Evolutionary conservation across 2,329 filamentous ascomycete species (phyloP).

Genomic region (Diaporthe eres): DNA sequence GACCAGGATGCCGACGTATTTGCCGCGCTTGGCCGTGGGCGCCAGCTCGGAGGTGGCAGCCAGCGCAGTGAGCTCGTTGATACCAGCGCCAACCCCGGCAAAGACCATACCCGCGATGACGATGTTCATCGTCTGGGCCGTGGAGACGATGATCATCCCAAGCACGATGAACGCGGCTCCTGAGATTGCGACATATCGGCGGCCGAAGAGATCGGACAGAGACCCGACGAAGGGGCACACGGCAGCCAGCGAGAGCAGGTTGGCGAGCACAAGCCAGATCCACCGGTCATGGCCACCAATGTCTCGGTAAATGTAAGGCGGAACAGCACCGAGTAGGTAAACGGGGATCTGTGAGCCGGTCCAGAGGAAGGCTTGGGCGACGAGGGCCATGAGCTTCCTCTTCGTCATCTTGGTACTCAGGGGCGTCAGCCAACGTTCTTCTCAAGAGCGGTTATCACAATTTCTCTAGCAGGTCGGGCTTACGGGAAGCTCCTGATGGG

Average conservation of each 20-base stretch:
- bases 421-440: not conserved
- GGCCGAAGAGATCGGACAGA: slow-evolving; percentile 74
- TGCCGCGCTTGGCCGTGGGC: slow-evolving; percentile 74
- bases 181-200: slow-evolving; percentile 69
- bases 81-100: slow-evolving; percentile 75
- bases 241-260: slow-evolving; percentile 69
- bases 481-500: slow-evolving; percentile 30
- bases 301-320: slow-evolving; percentile 70
- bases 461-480: not conserved
- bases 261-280: slow-evolving; percentile 71
- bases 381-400: slow-evolving; percentile 38
- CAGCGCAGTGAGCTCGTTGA: slow-evolving; percentile 78
- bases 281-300: slow-evolving; percentile 73
- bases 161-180: slow-evolving; percentile 68
- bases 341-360: slow-evolving; percentile 72
- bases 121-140: slow-evolving; percentile 70
- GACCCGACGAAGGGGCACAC: slow-evolving; percentile 76
- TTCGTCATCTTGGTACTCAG: slow-evolving; percentile 25
- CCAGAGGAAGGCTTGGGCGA: slow-evolving; percentile 67
- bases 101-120: slow-evolving; percentile 72
- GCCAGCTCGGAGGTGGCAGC: slow-evolving; percentile 78
- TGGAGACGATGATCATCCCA: slow-evolving; percentile 72
- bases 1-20: slow-evolving; percentile 72
- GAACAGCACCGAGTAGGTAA: slow-evolving; percentile 62
- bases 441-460: not conserved